Evolutionary conservation across 352 stramenopile genomes (phyloP).

Genomic region (Globisporangium cylindrosporum): DNA sequence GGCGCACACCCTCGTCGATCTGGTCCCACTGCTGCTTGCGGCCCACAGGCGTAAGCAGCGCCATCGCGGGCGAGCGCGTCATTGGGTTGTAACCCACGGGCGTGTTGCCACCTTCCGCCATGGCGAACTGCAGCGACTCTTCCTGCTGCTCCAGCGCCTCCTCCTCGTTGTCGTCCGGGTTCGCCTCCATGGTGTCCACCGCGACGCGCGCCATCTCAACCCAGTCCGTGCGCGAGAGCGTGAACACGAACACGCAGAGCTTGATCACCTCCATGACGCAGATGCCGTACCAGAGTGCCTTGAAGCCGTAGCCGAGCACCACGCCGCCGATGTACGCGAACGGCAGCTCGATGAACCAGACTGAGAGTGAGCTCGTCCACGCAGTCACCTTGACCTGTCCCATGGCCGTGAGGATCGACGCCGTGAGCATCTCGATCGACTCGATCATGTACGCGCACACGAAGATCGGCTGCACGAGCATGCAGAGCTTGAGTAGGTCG

Average conservation of each 20-base stretch:
- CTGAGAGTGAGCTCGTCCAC: constrained; percentile 39
- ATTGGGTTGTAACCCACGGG: constrained; percentile 40
- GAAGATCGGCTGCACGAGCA: constrained; percentile 53
- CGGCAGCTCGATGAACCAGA: constrained; percentile 50
- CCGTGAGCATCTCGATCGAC: constrained; percentile 48
- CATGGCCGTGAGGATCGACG: constrained; percentile 48
- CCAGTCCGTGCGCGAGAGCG: constrained; percentile 44
- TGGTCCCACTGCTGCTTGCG: constrained; percentile 56
- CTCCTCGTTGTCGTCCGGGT: constrained; percentile 27
- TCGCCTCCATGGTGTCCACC: constrained; percentile 39
- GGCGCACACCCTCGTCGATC: constrained; percentile 38
- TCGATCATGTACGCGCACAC: constrained; percentile 44
- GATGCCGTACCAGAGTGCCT: constrained; percentile 45
- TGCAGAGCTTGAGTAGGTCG: constrained; percentile 38
- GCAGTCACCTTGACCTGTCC: constrained; percentile 48
- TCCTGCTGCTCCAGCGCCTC: constrained; percentile 25
- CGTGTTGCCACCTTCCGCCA: constrained; percentile 52
- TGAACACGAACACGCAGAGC: constrained; percentile 33
- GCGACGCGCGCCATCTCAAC: constrained; percentile 35
- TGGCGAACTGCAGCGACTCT: constrained; percentile 30
- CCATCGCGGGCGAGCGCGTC: constrained; percentile 48
- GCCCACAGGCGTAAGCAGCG: constrained; percentile 51
- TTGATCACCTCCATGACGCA: constrained; percentile 46
- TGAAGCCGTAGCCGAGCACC: constrained; percentile 41
- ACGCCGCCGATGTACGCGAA: constrained; percentile 45